Base-by-base conservation (phyloP, 164 flowering plant species). In the Paratinospora sagittata region DNA sequence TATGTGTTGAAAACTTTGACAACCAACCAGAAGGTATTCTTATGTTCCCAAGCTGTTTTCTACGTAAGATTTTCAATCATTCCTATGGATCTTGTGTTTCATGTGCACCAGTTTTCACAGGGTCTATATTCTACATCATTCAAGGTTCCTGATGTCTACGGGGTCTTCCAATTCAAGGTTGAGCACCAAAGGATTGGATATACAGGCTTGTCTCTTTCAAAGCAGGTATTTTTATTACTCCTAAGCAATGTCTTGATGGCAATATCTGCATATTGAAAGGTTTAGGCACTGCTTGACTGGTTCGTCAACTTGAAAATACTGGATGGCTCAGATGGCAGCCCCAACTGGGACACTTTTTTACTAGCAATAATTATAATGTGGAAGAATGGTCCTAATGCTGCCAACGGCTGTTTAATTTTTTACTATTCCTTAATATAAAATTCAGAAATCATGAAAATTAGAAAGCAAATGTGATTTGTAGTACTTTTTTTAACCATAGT, bases 81-180 rank as follows among this genome's bases (percentile, higher is more conserved):
- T 24, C 26, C 47, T 70, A 5, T 74, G 23, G 47, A 55, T 17
- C 3, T 61, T 62, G 73, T 7, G 26, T 16, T 58, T 16, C 49
- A 65, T 52, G 12, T 65, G 33, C 41, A 34, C 63, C 0, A 74
- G 34, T 67, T 80, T 77, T 41, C 80, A 79, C 88, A 96, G 99
- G 99, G 99, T 66, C 76, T 76, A 8, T 93, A 85, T 76, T 78
- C 64, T 74, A 86, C 97, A 34, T 74, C 91, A 27, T 92, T 93
- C 73, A 90, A 89, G 85, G 98, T 96, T 65, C 99, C 99, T 23
- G 99, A 96, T 86, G 96, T 93, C 73, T 96, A 96, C 83, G 99
- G 98, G 21, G 99, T 96, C 43, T 96, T 96, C 86, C 97, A 93
- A 76, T 96, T 96, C 79, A 96, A 96, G 91, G 85, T 96, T 69